Conservation (phyloP, 139 green algal genomes). For the Tetraselmis chui region DNA sequence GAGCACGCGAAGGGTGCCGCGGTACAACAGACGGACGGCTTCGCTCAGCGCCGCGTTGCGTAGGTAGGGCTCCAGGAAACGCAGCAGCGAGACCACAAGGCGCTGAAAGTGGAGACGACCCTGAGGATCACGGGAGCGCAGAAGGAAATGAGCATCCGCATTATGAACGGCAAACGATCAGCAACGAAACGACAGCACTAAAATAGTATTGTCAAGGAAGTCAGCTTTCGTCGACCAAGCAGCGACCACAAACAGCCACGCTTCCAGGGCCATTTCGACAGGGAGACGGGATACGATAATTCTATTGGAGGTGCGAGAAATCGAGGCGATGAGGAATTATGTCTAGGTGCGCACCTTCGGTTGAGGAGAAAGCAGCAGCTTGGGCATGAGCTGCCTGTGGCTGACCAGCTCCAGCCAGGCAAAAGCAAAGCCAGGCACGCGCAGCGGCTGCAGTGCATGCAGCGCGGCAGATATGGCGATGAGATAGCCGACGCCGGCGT, state of each 20-base stretch:
- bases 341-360: too few relatives aligned
- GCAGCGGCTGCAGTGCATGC: conserved; percentile 62
- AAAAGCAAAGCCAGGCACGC: conserved; percentile 90
- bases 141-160: too few relatives aligned
- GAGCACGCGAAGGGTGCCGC: conserved; percentile 89
- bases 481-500: conserved; percentile 23
- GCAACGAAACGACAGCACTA: too few relatives aligned
- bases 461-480: conserved; percentile 8
- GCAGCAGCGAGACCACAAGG: conserved; percentile 69
- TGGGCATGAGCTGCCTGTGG: conserved; percentile 86
- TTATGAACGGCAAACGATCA: too few relatives aligned
- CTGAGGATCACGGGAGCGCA: too few relatives aligned
- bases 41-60: conserved; percentile 77
- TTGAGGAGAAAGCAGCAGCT: conserved; percentile 63
- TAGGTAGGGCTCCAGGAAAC: conserved; percentile 96
- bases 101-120: conserved; percentile 65
- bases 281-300: too few relatives aligned
- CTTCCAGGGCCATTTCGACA: too few relatives aligned
- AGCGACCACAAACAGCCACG: too few relatives aligned
- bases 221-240: too few relatives aligned
- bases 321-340: too few relatives aligned
- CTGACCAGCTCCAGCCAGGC: conserved; percentile 90
- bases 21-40: conserved; percentile 83
- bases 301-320: too few relatives aligned
- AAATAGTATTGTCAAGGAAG: too few relatives aligned